Evolutionary conservation across 176 grass and related monocot species (phyloP), one percentile per base, ranked within the genome.

Genomic region (Poa annua): DNA sequence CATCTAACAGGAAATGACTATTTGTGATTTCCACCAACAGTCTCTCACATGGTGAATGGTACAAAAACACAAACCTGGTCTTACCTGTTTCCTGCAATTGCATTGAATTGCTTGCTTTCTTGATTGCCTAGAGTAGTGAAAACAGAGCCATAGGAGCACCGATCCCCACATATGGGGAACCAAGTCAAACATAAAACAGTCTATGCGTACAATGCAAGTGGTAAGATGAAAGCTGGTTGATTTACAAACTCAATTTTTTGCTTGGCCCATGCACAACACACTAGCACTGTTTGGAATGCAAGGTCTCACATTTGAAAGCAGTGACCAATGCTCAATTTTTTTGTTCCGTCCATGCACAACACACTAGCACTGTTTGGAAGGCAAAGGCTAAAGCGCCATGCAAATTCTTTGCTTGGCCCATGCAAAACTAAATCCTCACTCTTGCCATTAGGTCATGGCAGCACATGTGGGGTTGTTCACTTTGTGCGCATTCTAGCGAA

Each of bases 31-130:
- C 59, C 42, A 63, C 65, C 32, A 83, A 71, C 15, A 44, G 53
- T 22, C 33, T 2, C 72, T 78, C 79, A 65, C 54, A 63, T 55
- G 64, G 41, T 54, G 80, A 73, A 73, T 74, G 5, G 12, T 67
- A 48, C 47, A 25, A 8, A 53, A 80, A 17, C 16, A 54, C 61
- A 75, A 80, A 44, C 57, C 45, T 22, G 67, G 13, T n/a, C 52
- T 42, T 45, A 63, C 84, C 10, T 68, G 38, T 61, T 16, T 26
- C 32, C 29, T 52, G 33, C 64, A 61, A 22, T 55, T 15, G 45
- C 47, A 64, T 76, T 82, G 72, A 81, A 77, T 87, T 39, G 15
- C 7, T 87, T 39, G 15, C 7, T 11, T 39, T 10, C 7, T 87
- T 39, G 15, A 4, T 11, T 45, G 42, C 2, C 36, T 14, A 25